A percentile compares a stretch with the other conserved stretches of the same genome.
Conservation (phyloP, 2,329 filamentous ascomycete species). For the Monosporascus sp. region DNA sequence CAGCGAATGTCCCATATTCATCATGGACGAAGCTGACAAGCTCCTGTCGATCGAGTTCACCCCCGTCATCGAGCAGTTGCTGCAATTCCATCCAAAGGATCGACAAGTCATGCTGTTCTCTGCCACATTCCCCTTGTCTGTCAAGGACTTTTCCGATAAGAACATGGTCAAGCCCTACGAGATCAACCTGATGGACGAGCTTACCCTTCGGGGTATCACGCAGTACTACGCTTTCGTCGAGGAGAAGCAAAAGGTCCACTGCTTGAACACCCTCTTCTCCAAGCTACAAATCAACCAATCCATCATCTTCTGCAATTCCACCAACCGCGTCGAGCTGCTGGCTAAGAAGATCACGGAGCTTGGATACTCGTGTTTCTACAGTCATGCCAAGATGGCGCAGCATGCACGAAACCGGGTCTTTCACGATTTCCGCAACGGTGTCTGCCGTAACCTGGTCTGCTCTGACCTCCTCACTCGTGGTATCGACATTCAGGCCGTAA, state of each 20-base stretch:
- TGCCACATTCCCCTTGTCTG: constrained; percentile 93
- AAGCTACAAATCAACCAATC: constrained; percentile 99
- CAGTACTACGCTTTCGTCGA: constrained; percentile 99
- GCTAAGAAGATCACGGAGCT: constrained; percentile 99
- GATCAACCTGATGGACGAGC: constrained; percentile 99
- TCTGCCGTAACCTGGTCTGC: constrained; percentile 96
- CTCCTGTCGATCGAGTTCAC: constrained; percentile 95
- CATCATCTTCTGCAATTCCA: constrained; percentile 99
- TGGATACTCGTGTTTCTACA: constrained; percentile 99
- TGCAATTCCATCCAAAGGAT: constrained; percentile 94
- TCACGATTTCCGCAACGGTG: constrained; percentile 97
- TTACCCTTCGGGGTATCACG: constrained; percentile 94
- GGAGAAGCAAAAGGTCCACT: constrained; percentile 99
- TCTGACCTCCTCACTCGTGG: constrained; percentile 95
- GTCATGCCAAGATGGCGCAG: constrained; percentile 96
- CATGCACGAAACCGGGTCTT: constrained; percentile 96
- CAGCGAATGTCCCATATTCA: constrained; percentile 93
- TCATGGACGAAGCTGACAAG: constrained; percentile 99
- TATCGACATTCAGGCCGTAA: constrained; percentile 99
- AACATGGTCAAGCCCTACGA: constrained; percentile 96
- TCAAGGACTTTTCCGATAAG: constrained; percentile 97
- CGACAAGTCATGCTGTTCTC: constrained; percentile 99
- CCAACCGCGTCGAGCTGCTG: constrained; percentile 92
- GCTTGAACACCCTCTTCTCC: constrained; percentile 96
- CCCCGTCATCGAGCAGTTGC: constrained; percentile 90